Evolutionary conservation across 2,329 filamentous ascomycete genomes (phyloP), one percentile per base, ranked within the genome.

Genomic region (Arthrinium phaeospermum): DNA sequence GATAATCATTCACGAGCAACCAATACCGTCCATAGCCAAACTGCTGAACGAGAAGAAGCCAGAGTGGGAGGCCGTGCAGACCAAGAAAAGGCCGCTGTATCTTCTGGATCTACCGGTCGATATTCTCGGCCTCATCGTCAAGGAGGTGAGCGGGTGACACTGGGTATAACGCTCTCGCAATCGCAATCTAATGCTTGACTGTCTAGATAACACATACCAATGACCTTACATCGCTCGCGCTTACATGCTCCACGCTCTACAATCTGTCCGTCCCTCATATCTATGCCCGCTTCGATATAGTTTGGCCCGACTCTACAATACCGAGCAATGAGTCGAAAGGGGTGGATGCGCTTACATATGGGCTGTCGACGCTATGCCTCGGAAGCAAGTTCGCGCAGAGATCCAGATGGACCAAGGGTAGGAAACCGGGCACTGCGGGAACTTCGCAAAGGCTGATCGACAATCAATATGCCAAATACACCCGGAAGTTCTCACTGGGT

Each of bases 221-320:
- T 80, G 94, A 96, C 80, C 86, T 96, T 73, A 94, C 92, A 0
- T 91, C 93, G 19, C 87, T 96, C 53, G 93, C 93, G 19, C 86
- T 94, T 73, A 93, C 93, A 61, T 93, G 94, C 82, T 94, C 93
- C 19, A 91, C 91, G 41, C 88, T 97, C 16, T 93, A 96, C 82
- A 86, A 87, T 61, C 87, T 96, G 71, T 90, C 93, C 0, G 91
- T 94, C 34, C 93, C 94, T 24, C 90, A 92, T 77, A 94, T 96
- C 75, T 96, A 96, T 83, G 93, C 92, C 24, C 90, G 93, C 73
- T 96, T 96, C 82, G 94, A 96, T 79, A 96, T 96, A 75, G 92
- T 96, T 57, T 96, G 94, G 94, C 94, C 94, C 0, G 93, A 96
- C 78, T 90, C 89, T 45, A 88, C 89, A 74, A 85, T 88, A 10